These are phyloP conservation scores for Pelomyxa schiedti DNA, from an alignment of 78 protist genomes.

Conservation along the genomic window DNA sequence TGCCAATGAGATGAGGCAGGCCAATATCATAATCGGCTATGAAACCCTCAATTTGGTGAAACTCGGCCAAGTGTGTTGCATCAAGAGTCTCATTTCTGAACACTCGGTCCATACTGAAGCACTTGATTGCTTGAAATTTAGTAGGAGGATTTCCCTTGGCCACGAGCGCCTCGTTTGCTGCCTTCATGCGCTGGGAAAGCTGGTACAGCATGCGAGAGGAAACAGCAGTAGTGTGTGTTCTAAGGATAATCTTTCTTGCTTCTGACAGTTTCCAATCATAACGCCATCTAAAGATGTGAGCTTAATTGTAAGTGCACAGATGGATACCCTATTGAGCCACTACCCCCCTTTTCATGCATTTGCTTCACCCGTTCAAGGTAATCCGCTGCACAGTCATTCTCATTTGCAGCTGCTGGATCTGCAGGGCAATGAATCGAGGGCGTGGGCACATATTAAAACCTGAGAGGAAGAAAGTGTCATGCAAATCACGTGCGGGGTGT, in stretches of 20 bases:
- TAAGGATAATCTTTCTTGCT: constrained; percentile 79
- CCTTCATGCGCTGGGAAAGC: constrained; percentile 37
- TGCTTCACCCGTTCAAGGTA: constrained; percentile 74
- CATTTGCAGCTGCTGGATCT: background rate
- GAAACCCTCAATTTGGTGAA: constrained; percentile 97
- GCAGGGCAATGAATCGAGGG: background rate
- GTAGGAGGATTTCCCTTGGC: background rate
- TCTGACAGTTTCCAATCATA: constrained; percentile 88
- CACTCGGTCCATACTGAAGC: constrained; percentile 98
- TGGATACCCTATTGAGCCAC: constrained; percentile 64
- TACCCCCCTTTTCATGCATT: constrained; percentile 85
- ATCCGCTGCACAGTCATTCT: constrained; percentile 60
- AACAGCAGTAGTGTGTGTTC: constrained; percentile 99
- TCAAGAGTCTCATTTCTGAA: constrained; percentile 98
- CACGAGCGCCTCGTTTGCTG: background rate
- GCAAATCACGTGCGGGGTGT: constrained; percentile 99
- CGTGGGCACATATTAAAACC: background rate
- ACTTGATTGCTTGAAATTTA: constrained; percentile 70
- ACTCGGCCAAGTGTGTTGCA: constrained; percentile 98
- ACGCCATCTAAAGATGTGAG: constrained; percentile 29
- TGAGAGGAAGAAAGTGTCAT: constrained; percentile 97
- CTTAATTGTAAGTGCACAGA: background rate
- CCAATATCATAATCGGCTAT: constrained; percentile 82
- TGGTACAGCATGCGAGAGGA: constrained; percentile 86
- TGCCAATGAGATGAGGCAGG: constrained; percentile 86